Conservation (phyloP, 1,139 yeast genomes). For the Pichia sorboxylosa region DNA sequence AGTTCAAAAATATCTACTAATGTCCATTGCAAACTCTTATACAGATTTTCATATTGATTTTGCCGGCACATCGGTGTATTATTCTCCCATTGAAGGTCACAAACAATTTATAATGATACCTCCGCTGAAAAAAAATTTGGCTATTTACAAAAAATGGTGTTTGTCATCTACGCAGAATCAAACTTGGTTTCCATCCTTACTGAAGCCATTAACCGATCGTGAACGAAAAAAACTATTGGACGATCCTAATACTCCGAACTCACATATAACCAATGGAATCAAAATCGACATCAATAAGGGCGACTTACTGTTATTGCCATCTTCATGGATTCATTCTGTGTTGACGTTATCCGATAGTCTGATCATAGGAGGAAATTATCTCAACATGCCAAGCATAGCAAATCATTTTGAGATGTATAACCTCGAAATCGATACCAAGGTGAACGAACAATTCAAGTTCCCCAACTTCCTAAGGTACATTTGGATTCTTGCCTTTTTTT, state of each 20-base stretch:
- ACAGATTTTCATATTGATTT: conserved; percentile 90
- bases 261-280: conserved; percentile 38
- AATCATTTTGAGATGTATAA: conserved; percentile 51
- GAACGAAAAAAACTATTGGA: conserved; percentile 4
- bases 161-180: conserved; percentile 48
- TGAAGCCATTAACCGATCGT: conserved; percentile 14
- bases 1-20: conserved; percentile 73
- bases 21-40: conserved; percentile 73
- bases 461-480: conserved; percentile 65
- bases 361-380: conserved; percentile 79
- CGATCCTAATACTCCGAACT: conserved; percentile 9
- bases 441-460: conserved; percentile 64
- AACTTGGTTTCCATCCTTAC: conserved; percentile 55
- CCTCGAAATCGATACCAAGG: conserved; percentile 58
- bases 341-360: conserved; percentile 72
- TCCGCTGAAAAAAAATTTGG: conserved; percentile 54
- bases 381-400: conserved; percentile 51
- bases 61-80: conserved; percentile 87
- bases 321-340: conserved; percentile 93
- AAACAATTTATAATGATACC: conserved; percentile 72
- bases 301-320: conserved; percentile 72
- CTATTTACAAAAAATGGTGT: conserved; percentile 64
- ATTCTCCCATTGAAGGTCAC: conserved; percentile 62
- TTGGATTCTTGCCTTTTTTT: conserved; percentile 50
- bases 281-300: conserved; percentile 56